Percentiles rank a stretch among this genome's conserved stretches.
phyloP scores from a whole-genome alignment of 192 early-diverging fungal genomes.

The Phlyctochytrium bullatum region DNA sequence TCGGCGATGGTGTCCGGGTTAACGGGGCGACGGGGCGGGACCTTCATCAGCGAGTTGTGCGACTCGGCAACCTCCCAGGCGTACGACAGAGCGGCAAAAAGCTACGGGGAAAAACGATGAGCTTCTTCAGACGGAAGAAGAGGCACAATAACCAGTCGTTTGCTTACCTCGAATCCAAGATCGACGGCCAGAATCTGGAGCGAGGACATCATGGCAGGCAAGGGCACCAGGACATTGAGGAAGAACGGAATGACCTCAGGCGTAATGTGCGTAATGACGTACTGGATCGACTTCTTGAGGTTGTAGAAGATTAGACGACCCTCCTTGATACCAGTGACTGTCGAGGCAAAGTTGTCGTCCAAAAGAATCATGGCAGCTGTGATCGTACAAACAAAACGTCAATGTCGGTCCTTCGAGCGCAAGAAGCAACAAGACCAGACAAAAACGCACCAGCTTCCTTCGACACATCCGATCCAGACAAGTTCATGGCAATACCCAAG shows the following conservation, averaged over 20 bases:
- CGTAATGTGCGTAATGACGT: slow-evolving; percentile 87
- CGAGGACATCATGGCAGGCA: slow-evolving; percentile 76
- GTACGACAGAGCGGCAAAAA: slow-evolving; percentile 79
- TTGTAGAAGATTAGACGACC: slow-evolving; percentile 95
- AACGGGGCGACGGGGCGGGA: slow-evolving; percentile 88
- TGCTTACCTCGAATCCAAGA: slow-evolving; percentile 82
- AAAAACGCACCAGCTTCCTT: slow-evolving; percentile 64
- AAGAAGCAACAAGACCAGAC: background rate
- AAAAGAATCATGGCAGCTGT: slow-evolving; percentile 93
- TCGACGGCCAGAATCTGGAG: slow-evolving; percentile 90
- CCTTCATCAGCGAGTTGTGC: slow-evolving; percentile 74
- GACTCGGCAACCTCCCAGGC: slow-evolving; percentile 91
- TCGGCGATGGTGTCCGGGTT: slow-evolving; percentile 66
- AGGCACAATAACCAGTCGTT: too few species aligned
- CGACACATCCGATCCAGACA: slow-evolving; percentile 90
- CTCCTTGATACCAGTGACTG: slow-evolving; percentile 89
- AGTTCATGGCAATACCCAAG: slow-evolving; percentile 97
- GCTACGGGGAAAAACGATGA: slow-evolving; percentile 8
- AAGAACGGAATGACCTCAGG: slow-evolving; percentile 69
- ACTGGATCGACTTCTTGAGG: slow-evolving; percentile 91
- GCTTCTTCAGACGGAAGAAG: too few species aligned
- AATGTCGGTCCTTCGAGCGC: background rate
- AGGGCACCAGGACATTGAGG: slow-evolving; percentile 79
- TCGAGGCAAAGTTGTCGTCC: slow-evolving; percentile 98
- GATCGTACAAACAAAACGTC: background rate